A percentile compares a stretch with the other conserved stretches of the same genome.
These are phyloP conservation scores for Cladorrhinum sp. DNA, from an alignment of 2,329 filamentous ascomycete species.

Conservation along the genomic window DNA sequence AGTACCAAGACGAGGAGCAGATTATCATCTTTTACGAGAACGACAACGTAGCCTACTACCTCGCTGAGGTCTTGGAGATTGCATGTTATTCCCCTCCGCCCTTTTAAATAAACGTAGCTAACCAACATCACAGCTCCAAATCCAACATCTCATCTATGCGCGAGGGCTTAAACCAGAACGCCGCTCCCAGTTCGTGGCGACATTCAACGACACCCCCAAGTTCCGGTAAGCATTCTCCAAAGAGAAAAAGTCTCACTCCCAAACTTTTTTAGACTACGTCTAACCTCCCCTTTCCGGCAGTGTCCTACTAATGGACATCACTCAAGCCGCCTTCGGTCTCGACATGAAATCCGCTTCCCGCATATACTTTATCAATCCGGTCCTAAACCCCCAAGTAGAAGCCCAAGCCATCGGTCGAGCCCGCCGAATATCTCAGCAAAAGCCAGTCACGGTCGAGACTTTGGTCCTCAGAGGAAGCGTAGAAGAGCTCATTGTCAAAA, in stretches of 20 bases:
- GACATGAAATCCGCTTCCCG: slow-evolving; percentile 80
- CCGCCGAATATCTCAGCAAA: slow-evolving; percentile 79
- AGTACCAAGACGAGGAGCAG: slow-evolving; percentile 70
- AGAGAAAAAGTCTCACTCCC: no score
- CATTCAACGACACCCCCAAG: slow-evolving; percentile 67
- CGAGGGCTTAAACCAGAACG: slow-evolving; percentile 57
- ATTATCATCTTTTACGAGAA: slow-evolving; percentile 92
- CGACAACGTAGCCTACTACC: slow-evolving; percentile 81
- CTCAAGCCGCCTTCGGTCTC: slow-evolving; percentile 81
- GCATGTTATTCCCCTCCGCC: slow-evolving; percentile 34
- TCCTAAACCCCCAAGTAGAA: slow-evolving; percentile 79
- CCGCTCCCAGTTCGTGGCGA: slow-evolving; percentile 71
- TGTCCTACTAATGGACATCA: slow-evolving; percentile 88
- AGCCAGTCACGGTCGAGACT: slow-evolving; percentile 79
- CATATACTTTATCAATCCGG: slow-evolving; percentile 85
- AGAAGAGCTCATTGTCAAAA: slow-evolving; percentile 77
- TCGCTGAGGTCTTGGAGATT: slow-evolving; percentile 78
- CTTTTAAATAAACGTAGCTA: slow-evolving; percentile 8
- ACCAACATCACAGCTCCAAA: slow-evolving; percentile 43
- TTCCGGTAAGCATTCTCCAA: slow-evolving; percentile 59
- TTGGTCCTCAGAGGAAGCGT: slow-evolving; percentile 76
- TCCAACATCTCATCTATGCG: slow-evolving; percentile 65
- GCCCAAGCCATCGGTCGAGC: slow-evolving; percentile 90
- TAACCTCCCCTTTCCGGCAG: no score
- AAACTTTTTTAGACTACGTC: no score